Percentiles rank a stretch among this genome's conserved stretches.
phyloP scores from a whole-genome alignment of 208 protist species.

The Wallacemonas sp. region DNA sequence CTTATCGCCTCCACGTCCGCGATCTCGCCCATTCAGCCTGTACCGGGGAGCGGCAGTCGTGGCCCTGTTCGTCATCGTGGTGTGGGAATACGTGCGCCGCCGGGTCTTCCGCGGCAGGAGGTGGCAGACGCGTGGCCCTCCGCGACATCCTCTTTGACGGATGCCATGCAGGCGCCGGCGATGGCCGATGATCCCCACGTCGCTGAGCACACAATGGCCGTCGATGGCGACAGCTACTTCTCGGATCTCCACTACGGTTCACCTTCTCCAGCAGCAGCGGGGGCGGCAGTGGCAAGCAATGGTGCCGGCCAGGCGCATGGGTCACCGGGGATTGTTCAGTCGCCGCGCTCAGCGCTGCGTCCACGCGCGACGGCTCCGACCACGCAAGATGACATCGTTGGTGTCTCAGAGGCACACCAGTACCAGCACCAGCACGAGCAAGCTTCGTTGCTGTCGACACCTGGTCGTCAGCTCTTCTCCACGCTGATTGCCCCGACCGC shows the following conservation, averaged over 20 bases:
- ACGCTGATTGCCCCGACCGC: neutral
- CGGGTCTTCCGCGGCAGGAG: neutral
- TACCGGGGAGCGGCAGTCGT: no score
- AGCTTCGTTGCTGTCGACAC: no score
- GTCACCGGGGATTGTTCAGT: neutral
- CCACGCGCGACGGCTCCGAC: no score
- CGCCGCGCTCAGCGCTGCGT: neutral
- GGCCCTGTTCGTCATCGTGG: neutral
- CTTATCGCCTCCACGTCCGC: neutral
- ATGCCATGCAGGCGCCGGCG: no score
- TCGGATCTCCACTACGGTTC: neutral
- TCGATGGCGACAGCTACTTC: conserved; percentile 3
- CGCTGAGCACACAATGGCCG: neutral
- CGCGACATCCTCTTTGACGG: no score
- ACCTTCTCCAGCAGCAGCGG: neutral
- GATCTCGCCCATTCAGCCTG: neutral
- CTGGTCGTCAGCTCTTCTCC: conserved; percentile 1
- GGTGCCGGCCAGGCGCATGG: neutral
- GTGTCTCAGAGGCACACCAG: no score
- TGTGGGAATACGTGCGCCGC: neutral
- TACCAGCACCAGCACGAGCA: no score
- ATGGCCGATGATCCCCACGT: no score
- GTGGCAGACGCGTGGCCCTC: neutral
- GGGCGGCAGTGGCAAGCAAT: neutral
- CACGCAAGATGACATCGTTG: no score